Evolutionary conservation across 1,139 yeast species (phyloP).

Genomic region (Protomyces pachydermus): DNA sequence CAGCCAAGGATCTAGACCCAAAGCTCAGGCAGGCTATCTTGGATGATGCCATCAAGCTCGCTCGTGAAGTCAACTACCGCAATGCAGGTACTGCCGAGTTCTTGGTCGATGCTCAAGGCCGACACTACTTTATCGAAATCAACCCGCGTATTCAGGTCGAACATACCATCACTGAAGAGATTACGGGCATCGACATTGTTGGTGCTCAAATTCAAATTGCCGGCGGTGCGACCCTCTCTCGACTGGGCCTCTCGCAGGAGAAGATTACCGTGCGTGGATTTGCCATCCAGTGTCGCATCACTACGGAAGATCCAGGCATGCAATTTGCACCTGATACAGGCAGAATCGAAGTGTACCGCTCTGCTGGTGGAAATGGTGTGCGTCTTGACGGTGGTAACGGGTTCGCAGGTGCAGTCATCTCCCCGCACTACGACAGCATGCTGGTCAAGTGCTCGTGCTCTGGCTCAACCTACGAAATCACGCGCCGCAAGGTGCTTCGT

Average conservation of each 20-base stretch:
- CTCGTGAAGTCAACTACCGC: conserved; percentile 79
- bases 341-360: conserved; percentile 93
- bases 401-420: conserved; percentile 94
- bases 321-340: conserved; percentile 99
- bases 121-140: conserved; percentile 96
- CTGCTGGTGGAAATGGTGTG: conserved; percentile 99
- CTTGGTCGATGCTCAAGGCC: conserved; percentile 84
- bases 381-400: conserved; percentile 99
- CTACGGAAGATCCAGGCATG: conserved; percentile 96
- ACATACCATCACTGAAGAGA: conserved; percentile 56
- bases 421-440: conserved; percentile 98
- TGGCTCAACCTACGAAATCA: conserved; percentile 93
- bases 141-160: conserved; percentile 85
- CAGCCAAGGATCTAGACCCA: conserved; percentile 85
- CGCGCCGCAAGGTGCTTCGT: conserved; percentile 95
- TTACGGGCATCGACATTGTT: conserved; percentile 94
- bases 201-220: conserved; percentile 99
- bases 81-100: conserved; percentile 99
- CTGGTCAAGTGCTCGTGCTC: conserved; percentile 95
- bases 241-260: conserved; percentile 88
- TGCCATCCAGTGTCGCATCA: conserved; percentile 98
- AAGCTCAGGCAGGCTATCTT: conserved; percentile 84
- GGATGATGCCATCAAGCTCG: conserved; percentile 89
- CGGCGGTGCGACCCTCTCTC: conserved; percentile 92
- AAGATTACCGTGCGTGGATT: conserved; percentile 93